Conservation (phyloP, 768 basidiomycete genomes). For the Lanmaoa rubissima region DNA sequence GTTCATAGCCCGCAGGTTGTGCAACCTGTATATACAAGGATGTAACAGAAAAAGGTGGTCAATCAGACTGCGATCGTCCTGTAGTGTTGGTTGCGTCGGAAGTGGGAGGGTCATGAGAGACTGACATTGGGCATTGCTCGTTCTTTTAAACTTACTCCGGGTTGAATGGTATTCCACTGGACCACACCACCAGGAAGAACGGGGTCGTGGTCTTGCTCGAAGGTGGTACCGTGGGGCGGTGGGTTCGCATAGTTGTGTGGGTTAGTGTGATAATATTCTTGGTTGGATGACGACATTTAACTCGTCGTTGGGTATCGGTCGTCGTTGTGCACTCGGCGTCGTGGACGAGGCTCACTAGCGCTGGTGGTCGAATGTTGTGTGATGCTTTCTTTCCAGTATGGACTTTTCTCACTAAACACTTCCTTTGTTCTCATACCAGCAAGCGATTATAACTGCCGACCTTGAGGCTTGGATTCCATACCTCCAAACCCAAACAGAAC, state of each 20-base stretch:
- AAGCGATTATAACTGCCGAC: constrained; percentile 1
- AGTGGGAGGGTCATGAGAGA: constrained; percentile 17
- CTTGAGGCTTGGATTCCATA: not conserved
- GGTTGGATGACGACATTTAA: constrained; percentile 26
- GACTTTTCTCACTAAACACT: not conserved
- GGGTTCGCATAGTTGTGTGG: constrained; percentile 17
- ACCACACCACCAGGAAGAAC: constrained; percentile 23
- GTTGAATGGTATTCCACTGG: constrained; percentile 21
- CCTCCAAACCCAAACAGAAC: not conserved
- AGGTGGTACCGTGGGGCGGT: not conserved
- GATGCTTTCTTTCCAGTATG: not conserved
- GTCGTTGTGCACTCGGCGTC: constrained; percentile 1
- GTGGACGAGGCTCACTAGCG: constrained; percentile 1
- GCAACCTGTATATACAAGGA: constrained; percentile 51
- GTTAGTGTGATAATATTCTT: constrained; percentile 23
- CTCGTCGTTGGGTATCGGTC: constrained; percentile 17
- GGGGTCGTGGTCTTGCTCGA: constrained; percentile 33
- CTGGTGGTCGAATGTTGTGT: constrained; percentile 8
- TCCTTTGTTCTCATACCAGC: constrained; percentile 4
- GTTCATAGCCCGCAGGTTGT: constrained; percentile 59
- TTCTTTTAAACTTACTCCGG: constrained; percentile 27
- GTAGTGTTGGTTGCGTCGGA: constrained; percentile 11
- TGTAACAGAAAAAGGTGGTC: constrained; percentile 19
- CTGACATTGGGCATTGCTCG: constrained; percentile 34
- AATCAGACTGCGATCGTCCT: constrained; percentile 27